phyloP scores from a whole-genome alignment of 352 stramenopile species.

The Phytophthora tubulina region DNA sequence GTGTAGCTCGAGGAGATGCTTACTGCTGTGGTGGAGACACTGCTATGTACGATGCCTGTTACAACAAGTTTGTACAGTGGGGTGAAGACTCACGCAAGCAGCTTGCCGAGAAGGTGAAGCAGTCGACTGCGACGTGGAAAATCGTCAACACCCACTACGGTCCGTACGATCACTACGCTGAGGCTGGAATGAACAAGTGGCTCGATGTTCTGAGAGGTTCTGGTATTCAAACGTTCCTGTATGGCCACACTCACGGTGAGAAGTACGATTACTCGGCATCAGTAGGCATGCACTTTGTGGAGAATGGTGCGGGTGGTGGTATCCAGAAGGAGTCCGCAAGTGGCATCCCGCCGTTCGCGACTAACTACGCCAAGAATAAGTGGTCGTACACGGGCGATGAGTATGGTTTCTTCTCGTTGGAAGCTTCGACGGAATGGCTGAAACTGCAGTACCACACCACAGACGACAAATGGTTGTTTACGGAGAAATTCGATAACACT shows the following conservation, averaged over 20 bases:
- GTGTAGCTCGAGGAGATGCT: slow-evolving; percentile 1
- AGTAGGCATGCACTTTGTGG: too few species aligned
- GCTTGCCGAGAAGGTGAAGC: slow-evolving; percentile 19
- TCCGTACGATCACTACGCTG: slow-evolving; percentile 23
- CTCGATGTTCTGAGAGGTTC: slow-evolving; percentile 18
- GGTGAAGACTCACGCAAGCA: slow-evolving; percentile 12
- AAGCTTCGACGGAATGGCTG: too few species aligned
- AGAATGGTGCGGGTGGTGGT: too few species aligned
- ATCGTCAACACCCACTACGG: slow-evolving; percentile 36
- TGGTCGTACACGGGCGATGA: slow-evolving; percentile 46
- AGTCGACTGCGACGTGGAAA: slow-evolving; percentile 36
- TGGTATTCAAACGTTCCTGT: slow-evolving; percentile 55
- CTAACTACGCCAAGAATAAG: slow-evolving; percentile 50
- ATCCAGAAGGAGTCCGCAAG: slow-evolving; percentile 56
- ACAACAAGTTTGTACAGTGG: slow-evolving; percentile 13
- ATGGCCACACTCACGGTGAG: slow-evolving; percentile 12
- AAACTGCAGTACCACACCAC: too few species aligned
- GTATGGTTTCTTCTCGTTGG: background rate
- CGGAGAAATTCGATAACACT: background rate
- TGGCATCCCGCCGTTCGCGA: slow-evolving; percentile 52
- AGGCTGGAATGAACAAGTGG: slow-evolving; percentile 24
- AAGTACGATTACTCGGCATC: too few species aligned
- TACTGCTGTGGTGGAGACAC: slow-evolving; percentile 19
- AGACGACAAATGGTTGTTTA: background rate
- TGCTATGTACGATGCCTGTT: slow-evolving; percentile 15